Evolutionary conservation across 2,329 filamentous ascomycete genomes (phyloP), one percentile per base, ranked within the genome.

Genomic region (Hymenoscyphus fraxineus): DNA sequence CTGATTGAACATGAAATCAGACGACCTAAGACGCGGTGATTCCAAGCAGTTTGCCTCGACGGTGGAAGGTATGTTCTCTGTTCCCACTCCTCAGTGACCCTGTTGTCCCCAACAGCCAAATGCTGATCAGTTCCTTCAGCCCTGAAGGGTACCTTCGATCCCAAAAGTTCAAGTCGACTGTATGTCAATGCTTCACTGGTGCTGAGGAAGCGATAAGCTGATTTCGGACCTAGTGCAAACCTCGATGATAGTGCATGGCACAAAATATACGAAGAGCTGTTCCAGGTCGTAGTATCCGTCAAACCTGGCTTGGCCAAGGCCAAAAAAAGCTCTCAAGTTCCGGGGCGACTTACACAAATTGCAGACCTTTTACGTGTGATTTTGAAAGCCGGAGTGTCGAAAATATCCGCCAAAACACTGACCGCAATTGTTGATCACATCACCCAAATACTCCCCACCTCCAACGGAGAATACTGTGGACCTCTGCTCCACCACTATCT

Each of bases 191-290:
- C 22, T 19, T 22, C 44, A 51, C 5, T 10, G 19, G 4, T 51
- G 19, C 9, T 51, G 19, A 10, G 12, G 9, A n/a, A 59, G 32
- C 38, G 27, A 19, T 41, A 2, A 22, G 35, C 58, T 59, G 58
- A 59, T 40, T 7, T 44, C 12, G 38, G 16, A 19, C 31, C 3
- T 32, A 72, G 72, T 44, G 66, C 75, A 38, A 72, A 77, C 13
- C 80, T 97, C 40, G 84, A 83, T 57, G 92, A 96, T 74, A 91
- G 90, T 74, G 84, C 85, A n/a, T 96, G 91, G 70, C 89, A 95
- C 73, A 84, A 85, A 65, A 87, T 97, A 55, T 91, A 92, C 71
- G 92, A 97, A 72, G 84, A 86, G 1, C 79, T 98, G 2, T 97
- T 97, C 73, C 83, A 84, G 62, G 88, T 83, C 73, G 84, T 84